A percentile compares a stretch with the other conserved stretches of the same genome.
Evolutionary conservation across 352 stramenopile genomes (phyloP).

Genomic region (Blastocystis sp.): DNA sequence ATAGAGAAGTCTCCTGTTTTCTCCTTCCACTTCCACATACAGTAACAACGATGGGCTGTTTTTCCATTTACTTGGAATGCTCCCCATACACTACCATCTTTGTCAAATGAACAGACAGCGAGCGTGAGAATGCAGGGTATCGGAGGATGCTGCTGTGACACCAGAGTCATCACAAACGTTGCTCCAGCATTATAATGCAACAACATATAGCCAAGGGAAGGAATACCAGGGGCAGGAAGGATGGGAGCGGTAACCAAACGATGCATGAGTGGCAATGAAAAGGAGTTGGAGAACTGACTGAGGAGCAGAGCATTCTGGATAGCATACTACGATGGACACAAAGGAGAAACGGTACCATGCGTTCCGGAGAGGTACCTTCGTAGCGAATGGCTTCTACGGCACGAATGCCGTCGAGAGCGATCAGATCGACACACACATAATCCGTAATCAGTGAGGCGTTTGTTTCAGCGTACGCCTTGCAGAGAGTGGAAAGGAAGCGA

Average conservation of each 20-base stretch:
- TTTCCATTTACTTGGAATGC: background rate
- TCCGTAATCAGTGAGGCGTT: too few relatives aligned
- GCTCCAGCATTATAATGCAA: background rate
- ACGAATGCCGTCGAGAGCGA: too few relatives aligned
- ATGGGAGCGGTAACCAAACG: background rate
- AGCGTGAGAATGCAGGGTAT: background rate
- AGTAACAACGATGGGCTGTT: background rate
- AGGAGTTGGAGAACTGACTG: too few relatives aligned
- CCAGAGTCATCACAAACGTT: background rate
- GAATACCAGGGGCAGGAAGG: background rate
- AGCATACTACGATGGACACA: too few relatives aligned
- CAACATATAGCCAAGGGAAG: background rate
- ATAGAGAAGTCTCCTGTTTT: too few relatives aligned
- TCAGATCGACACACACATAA: too few relatives aligned
- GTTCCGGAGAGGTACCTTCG: too few relatives aligned
- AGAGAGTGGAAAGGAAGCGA: background rate
- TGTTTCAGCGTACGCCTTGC: background rate
- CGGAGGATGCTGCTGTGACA: background rate
- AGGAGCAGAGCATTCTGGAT: too few relatives aligned
- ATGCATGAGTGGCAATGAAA: too few relatives aligned
- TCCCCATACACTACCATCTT: background rate
- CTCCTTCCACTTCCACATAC: background rate
- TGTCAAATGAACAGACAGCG: background rate
- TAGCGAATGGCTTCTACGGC: too few relatives aligned
- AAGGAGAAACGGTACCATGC: too few relatives aligned